Percentiles rank a stretch among this genome's conserved stretches.
Evolutionary conservation across 768 basidiomycete genomes (phyloP).

Genomic region (Auriscalpium vulgare): DNA sequence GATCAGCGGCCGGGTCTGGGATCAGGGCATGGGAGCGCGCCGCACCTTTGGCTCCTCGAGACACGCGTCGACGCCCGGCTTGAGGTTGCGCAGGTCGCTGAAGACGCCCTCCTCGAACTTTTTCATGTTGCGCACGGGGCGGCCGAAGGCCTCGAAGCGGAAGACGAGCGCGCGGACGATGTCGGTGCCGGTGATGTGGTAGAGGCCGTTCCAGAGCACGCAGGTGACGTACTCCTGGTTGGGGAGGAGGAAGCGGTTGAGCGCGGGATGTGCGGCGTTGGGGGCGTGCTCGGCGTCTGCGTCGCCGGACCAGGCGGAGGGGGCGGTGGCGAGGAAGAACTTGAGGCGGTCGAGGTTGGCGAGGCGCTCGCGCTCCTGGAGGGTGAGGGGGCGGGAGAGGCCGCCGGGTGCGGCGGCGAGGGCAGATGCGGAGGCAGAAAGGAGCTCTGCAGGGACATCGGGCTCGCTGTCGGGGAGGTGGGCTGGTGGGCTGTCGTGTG

Average conservation of each 20-base stretch:
- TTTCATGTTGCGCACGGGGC: constrained; percentile 88
- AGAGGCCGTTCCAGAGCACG: constrained; percentile 85
- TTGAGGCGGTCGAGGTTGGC: constrained; percentile 78
- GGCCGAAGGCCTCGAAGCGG: constrained; percentile 85
- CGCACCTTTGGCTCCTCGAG: constrained; percentile 93
- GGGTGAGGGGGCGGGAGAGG: constrained; percentile 50
- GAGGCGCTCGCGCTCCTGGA: constrained; percentile 60
- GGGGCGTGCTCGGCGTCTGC: constrained; percentile 19
- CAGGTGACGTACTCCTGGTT: constrained; percentile 85
- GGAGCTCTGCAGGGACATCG: no score
- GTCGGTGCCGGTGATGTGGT: constrained; percentile 95
- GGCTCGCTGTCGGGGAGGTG: no score
- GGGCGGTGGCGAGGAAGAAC: constrained; percentile 83
- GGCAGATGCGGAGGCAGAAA: no score
- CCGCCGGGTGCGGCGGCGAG: constrained; percentile 5
- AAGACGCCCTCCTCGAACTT: constrained; percentile 98
- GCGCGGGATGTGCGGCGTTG: constrained; percentile 59
- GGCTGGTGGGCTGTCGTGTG: no score
- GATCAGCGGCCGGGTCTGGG: not conserved
- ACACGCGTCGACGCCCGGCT: constrained; percentile 87
- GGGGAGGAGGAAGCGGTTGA: constrained; percentile 84
- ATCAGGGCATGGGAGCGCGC: constrained; percentile 9
- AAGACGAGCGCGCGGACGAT: constrained; percentile 94
- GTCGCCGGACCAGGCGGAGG: constrained; percentile 54
- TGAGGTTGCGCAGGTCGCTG: constrained; percentile 85